These are phyloP conservation scores for Aureobasidium sp. DNA, from an alignment of 2,329 filamentous ascomycete species.

Conservation along the genomic window DNA sequence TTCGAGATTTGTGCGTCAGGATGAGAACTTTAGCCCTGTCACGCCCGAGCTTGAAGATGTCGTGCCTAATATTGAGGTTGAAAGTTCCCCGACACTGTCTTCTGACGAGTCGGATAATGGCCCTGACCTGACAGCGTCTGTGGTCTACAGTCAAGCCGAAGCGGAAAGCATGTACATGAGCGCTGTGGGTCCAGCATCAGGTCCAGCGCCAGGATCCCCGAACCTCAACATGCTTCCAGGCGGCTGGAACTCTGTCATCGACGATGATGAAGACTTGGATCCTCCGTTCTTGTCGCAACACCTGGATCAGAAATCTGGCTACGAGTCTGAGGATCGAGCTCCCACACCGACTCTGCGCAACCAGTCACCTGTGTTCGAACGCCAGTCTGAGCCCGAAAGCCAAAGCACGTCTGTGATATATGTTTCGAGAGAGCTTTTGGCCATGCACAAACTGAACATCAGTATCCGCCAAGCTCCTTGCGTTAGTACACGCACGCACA, in stretches of 20 bases:
- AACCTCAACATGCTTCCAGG: background rate
- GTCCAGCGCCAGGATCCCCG: background rate
- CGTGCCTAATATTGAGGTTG: too few relatives aligned
- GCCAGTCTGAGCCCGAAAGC: background rate
- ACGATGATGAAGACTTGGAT: conserved; percentile 5
- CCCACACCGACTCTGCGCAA: background rate
- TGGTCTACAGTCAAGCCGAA: conserved; percentile 68
- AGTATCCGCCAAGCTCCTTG: background rate
- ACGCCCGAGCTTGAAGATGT: background rate
- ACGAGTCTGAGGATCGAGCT: conserved; percentile 7
- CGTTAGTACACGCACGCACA: background rate
- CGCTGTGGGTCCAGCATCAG: conserved; percentile 38
- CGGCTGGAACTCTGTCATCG: conserved; percentile 8
- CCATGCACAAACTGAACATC: background rate
- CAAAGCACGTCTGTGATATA: conserved; percentile 12
- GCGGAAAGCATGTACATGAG: conserved; percentile 85
- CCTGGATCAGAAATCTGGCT: background rate
- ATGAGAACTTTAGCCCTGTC: background rate
- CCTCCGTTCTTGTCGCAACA: conserved; percentile 11
- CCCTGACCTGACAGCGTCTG: conserved; percentile 44
- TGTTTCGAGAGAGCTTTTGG: background rate
- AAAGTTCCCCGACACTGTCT: background rate
- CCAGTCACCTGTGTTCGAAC: background rate
- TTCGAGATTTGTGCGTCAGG: background rate
- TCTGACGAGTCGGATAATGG: background rate